phyloP scores from a whole-genome alignment of 768 basidiomycete genomes.

The Leucosporidium creatinivorum region DNA sequence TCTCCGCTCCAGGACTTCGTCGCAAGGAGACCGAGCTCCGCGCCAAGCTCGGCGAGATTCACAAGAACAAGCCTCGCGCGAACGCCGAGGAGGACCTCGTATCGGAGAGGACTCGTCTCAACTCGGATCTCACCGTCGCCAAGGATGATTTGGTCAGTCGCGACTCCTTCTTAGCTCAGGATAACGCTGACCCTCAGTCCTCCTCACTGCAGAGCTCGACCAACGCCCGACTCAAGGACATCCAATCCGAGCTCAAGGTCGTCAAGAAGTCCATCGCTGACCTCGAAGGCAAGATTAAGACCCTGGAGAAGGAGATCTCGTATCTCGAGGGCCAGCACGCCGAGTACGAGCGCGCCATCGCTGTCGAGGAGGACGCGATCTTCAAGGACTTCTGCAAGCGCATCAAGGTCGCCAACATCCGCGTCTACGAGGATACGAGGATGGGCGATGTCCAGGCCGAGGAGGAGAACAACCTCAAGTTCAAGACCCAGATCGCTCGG shows the following conservation, averaged over 20 bases:
- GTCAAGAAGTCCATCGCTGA: conserved; percentile 48
- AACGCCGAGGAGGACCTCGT: conserved; percentile 71
- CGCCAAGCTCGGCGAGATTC: conserved; percentile 71
- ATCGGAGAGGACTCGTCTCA: conserved; percentile 67
- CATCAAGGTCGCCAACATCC: conserved; percentile 71
- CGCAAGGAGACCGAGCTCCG: conserved; percentile 65
- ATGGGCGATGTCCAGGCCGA: conserved; percentile 81
- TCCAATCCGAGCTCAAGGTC: conserved; percentile 78
- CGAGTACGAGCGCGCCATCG: conserved; percentile 53
- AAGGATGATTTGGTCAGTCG: conserved; percentile 71
- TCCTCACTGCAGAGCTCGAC: conserved; percentile 55
- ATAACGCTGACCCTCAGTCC: neutral
- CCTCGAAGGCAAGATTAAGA: conserved; percentile 12
- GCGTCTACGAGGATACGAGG: conserved; percentile 89
- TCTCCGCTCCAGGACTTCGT: conserved; percentile 45
- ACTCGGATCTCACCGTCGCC: conserved; percentile 64
- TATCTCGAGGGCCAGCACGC: conserved; percentile 54
- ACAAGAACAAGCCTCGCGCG: conserved; percentile 70
- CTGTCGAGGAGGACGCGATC: conserved; percentile 70
- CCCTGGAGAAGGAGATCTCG: conserved; percentile 46
- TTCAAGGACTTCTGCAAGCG: conserved; percentile 70
- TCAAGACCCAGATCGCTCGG: conserved; percentile 70
- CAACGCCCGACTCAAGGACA: conserved; percentile 64
- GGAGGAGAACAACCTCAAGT: conserved; percentile 71
- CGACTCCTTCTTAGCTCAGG: neutral